Base-by-base conservation (phyloP, 2,329 filamentous ascomycete species). In the Clarireedia paspali region DNA sequence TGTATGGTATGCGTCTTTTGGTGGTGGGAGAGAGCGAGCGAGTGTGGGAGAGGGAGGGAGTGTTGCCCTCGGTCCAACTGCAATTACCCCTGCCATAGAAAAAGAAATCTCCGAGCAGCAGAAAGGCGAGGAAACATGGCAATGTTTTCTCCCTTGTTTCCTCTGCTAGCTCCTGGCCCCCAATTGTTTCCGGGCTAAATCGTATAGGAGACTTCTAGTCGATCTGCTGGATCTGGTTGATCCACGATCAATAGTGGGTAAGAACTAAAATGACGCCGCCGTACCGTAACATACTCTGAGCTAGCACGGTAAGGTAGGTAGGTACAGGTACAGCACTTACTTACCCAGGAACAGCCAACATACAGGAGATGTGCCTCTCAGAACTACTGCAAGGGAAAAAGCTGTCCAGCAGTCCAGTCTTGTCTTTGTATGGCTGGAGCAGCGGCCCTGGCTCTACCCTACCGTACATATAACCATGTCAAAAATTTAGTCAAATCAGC, bases 51-150 rank as follows among this genome's bases (percentile, higher is more conserved):
- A 7, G 39, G 9, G 15, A 20, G 39, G 3, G 6, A 17, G 14
- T 15, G 6, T 17, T 3, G 9, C 15, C 6, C 7, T 6, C 15
- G 15, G 20, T 42, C n/a, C 39, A 20, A 17, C 5, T 42, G 20
- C 15, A 42, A 42, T 17, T 17, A 42, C 17, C 30, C 30, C 12
- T 42, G 39, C 17, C 14, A 20, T 42, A 20, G 3, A 44, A 44
- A 50, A 50, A 50, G 27, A 54, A 50, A 55, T 50, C 52, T 44
- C 46, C 46, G 46, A 55, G 26, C 17, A 55, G 26, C 17, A 47
- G 15, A 15, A 50, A 17, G 4, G 52, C 52, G 47, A 34, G 42
- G 51, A 47, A 47, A 46, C 40, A 34, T 34, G 30, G 30, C 5
- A 34, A 34, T 12, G 30, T 34, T 47, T 27, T 48, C 12, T 5